A percentile compares a stretch with the other conserved stretches of the same genome.
Evolutionary conservation across 2,329 filamentous ascomycete species (phyloP).

Genomic region (Fusarium pseudonygamai): DNA sequence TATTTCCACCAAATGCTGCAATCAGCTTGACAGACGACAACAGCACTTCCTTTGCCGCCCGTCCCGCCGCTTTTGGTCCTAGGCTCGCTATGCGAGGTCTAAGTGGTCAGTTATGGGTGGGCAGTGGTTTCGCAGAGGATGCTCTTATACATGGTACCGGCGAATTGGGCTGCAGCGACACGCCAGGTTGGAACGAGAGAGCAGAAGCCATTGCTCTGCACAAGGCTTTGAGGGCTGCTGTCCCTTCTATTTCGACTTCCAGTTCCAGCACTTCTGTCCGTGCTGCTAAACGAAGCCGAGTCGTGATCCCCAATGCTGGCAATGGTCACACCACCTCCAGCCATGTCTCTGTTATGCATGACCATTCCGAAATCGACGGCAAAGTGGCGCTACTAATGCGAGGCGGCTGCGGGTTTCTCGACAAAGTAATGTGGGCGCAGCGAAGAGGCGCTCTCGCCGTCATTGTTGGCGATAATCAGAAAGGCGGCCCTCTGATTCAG

Average conservation of each 20-base stretch:
- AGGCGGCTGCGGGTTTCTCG: constrained; percentile 93
- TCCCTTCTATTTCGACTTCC: constrained; percentile 34
- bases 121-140: constrained; percentile 89
- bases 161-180: constrained; percentile 94
- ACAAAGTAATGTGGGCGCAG: constrained; percentile 98
- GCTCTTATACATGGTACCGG: constrained; percentile 72
- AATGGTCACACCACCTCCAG: constrained; percentile 55
- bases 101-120: constrained; percentile 92
- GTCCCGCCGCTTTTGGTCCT: constrained; percentile 93
- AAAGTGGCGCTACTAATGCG: constrained; percentile 92
- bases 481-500: constrained; percentile 88
- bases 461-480: constrained; percentile 93
- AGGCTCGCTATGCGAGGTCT: constrained; percentile 77
- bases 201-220: constrained; percentile 58
- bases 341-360: constrained; percentile 88
- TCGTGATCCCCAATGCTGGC: constrained; percentile 47
- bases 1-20: constrained; percentile 94
- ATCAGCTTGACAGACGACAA: constrained; percentile 98
- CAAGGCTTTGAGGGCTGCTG: constrained; percentile 47
- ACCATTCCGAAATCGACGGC: constrained; percentile 90
- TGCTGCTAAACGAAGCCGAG: constrained; percentile 44
- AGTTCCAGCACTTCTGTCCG: constrained; percentile 32
- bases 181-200: constrained; percentile 83
- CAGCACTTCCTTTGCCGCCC: constrained; percentile 93
- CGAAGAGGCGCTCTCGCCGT: constrained; percentile 87